Base-by-base conservation (phyloP, 1,284 basidiomycete genomes). In the Binderoboletus segoi region DNA sequence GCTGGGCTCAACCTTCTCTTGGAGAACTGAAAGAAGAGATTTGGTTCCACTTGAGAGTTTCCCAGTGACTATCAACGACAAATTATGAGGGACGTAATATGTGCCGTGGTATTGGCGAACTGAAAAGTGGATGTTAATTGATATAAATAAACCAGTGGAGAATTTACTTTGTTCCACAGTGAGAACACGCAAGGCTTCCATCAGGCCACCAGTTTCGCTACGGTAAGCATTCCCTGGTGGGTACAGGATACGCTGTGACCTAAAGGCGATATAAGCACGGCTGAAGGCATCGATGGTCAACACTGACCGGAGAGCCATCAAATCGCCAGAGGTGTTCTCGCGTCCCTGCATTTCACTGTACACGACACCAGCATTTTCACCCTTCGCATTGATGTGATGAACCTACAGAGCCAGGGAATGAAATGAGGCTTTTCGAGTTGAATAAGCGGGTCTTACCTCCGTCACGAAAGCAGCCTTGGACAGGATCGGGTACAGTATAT, bases 341-440 rank as follows among this genome's bases (percentile, higher is more conserved):
- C 96, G 83, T 1, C 94, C 97, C 77, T 99, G 96, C 97, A 99
- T 99, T 77, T 96, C 93, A 65, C 90, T 93, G 73, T 96, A 98
- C 28, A 99, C 97, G 3, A 99, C 97, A 46, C 97, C 97, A 12
- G 93, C 92, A 69, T 99, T 88, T 67, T 96, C 86, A 6, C 94
- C 96, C 67, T 93, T 86, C 12, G 83, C 83, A 72, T 98, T 92
- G 66, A 98, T 87, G 73, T 98, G 96, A 72, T 96, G 93, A 18
- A 96, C 91, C 89, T 92, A 61, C 28, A 32, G 49, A 18, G 35
- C 32, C 57, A 43, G 53, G 33, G 49, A 51, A 18, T 33, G 51
- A 50, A 12, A 41, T 7, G 28, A 30, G 40, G 33, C 12, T 37
- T 28, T 30, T 40, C 12, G 16, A 37, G 43, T 30, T 48, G 18